A percentile compares a stretch with the other conserved stretches of the same genome.
phyloP scores from a whole-genome alignment of 2,329 filamentous ascomycete genomes.

The Trichoderma guizhouense region DNA sequence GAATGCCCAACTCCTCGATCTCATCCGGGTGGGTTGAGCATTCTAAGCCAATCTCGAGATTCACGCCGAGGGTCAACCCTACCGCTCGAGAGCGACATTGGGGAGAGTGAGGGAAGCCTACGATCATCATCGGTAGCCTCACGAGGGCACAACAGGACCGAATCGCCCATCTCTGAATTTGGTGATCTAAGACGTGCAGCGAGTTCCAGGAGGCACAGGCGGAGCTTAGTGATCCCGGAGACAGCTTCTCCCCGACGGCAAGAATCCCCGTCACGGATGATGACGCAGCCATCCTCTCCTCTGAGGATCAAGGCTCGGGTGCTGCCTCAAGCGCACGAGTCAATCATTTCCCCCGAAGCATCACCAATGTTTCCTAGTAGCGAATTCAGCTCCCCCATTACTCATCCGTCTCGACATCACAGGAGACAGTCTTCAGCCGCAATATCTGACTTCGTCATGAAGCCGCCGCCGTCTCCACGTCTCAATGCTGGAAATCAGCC shows the following conservation, averaged over 20 bases:
- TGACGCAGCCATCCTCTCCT: conserved; percentile 76
- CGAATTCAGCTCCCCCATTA: conserved; percentile 74
- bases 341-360: conserved; percentile 76
- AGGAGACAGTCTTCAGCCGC: conserved; percentile 88
- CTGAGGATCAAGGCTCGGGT: conserved; percentile 81
- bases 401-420: conserved; percentile 63
- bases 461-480: conserved; percentile 77
- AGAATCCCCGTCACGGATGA: conserved; percentile 76
- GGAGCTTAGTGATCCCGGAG: conserved; percentile 78
- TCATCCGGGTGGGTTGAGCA: conserved; percentile 59
- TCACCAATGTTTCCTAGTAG: conserved; percentile 82
- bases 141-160: conserved; percentile 65
- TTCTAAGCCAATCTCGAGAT: conserved; percentile 55
- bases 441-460: conserved; percentile 64
- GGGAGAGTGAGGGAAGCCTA: conserved; percentile 84
- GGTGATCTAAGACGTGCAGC: conserved; percentile 70
- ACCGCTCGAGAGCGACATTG: conserved; percentile 77
- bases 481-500: conserved; percentile 65
- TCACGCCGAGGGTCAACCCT: conserved; percentile 71
- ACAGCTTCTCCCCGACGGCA: conserved; percentile 78
- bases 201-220: conserved; percentile 79
- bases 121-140: conserved; percentile 75
- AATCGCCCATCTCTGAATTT: conserved; percentile 88
- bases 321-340: conserved; percentile 57
- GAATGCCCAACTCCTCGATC: conserved; percentile 91